Evolutionary conservation across 768 basidiomycete genomes (phyloP).

Genomic region (Tulasnella sp.): DNA sequence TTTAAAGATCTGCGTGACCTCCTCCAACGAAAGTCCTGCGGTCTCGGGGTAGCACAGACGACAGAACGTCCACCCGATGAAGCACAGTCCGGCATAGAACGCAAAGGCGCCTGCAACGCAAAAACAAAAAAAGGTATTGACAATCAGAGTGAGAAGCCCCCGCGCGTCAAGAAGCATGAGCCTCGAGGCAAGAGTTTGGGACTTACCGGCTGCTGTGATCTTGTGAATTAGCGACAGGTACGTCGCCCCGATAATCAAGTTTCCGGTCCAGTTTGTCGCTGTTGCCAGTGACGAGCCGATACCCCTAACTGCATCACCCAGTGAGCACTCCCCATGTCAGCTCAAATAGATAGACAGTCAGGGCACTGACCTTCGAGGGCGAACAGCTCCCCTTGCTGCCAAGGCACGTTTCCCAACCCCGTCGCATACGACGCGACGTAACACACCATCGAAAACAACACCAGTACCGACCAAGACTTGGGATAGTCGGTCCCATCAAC

Average conservation of each 20-base stretch:
- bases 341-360: neutral
- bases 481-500: slow-evolving; percentile 58
- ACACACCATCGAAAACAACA: slow-evolving; percentile 75
- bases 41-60: slow-evolving; percentile 74
- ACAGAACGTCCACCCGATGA: slow-evolving; percentile 61
- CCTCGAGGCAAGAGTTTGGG: neutral
- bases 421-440: slow-evolving; percentile 81
- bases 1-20: slow-evolving; percentile 43
- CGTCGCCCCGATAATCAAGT: slow-evolving; percentile 72
- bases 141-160: neutral
- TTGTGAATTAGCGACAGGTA: slow-evolving; percentile 73
- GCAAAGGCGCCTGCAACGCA: slow-evolving; percentile 54
- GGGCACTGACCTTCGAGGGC: slow-evolving; percentile 56
- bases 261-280: slow-evolving; percentile 73
- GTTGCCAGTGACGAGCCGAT: slow-evolving; percentile 72
- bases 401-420: slow-evolving; percentile 75
- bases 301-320: slow-evolving; percentile 54
- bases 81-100: slow-evolving; percentile 70
- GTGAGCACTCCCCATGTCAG: neutral
- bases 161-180: neutral
- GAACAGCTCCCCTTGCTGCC: slow-evolving; percentile 86
- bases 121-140: neutral
- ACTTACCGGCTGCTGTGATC: slow-evolving; percentile 58
- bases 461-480: slow-evolving; percentile 59
- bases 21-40: slow-evolving; percentile 65